Evolutionary conservation across 2,329 filamentous ascomycete genomes (phyloP).

Genomic region (Hypoxylon sp.): DNA sequence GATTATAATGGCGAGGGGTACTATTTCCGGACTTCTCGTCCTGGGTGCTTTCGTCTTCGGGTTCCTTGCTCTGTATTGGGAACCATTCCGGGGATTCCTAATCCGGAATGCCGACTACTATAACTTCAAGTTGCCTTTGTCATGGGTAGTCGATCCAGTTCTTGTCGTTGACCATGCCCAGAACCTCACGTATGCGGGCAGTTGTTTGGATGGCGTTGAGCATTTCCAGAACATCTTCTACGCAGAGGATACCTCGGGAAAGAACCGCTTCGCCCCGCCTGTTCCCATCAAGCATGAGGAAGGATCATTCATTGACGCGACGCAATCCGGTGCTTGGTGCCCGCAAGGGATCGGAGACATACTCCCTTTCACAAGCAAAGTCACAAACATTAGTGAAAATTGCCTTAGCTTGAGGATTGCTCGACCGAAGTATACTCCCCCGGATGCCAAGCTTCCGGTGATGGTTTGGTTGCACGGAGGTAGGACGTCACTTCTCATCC

Average conservation of each 20-base stretch:
- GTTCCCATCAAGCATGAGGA: constrained; percentile 41
- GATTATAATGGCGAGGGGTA: constrained; percentile 3
- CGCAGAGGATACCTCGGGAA: constrained; percentile 52
- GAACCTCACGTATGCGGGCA: constrained; percentile 50
- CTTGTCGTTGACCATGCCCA: constrained; percentile 20
- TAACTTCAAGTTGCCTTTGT: constrained; percentile 1
- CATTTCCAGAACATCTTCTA: constrained; percentile 55
- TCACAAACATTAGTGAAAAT: constrained; percentile 48
- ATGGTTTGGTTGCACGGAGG: constrained; percentile 50
- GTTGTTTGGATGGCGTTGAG: constrained; percentile 49
- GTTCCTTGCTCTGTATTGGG: constrained; percentile 2
- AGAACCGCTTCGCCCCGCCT: constrained; percentile 54
- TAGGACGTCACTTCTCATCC: constrained; percentile 5
- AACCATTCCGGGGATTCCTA: constrained; percentile 9
- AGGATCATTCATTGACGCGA: constrained; percentile 51
- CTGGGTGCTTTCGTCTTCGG: constrained; percentile 9
- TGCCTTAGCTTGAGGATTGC: constrained; percentile 50
- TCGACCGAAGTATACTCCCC: constrained; percentile 30
- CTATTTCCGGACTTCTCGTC: constrained; percentile 5
- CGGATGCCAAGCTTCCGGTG: constrained; percentile 45
- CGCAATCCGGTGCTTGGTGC: constrained; percentile 51
- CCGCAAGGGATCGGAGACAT: constrained; percentile 48
- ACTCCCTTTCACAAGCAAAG: constrained; percentile 45
- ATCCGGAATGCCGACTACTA: constrained; percentile 13
- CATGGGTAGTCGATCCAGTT: not conserved